Conservation (phyloP, 2,329 filamentous ascomycete genomes). For the Alternaria triticina region DNA sequence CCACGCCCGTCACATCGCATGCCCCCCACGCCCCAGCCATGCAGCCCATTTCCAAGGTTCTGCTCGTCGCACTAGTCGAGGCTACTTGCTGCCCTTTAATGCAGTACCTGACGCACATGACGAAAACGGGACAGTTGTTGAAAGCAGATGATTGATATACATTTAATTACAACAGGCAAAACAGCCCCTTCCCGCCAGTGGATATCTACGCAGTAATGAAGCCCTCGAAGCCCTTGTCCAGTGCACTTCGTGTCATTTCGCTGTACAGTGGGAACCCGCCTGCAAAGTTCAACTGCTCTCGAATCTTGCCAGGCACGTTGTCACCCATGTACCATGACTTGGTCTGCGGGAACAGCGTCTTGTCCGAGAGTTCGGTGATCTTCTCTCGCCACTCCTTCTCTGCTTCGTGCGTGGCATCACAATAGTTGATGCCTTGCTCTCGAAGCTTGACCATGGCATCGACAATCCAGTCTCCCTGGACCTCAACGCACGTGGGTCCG, state of each 20-base stretch:
- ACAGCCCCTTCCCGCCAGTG: neutral
- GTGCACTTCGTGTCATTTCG: slow-evolving; percentile 46
- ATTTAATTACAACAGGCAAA: neutral
- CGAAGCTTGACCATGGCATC: slow-evolving; percentile 50
- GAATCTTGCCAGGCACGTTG: slow-evolving; percentile 55
- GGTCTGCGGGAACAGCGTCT: slow-evolving; percentile 51
- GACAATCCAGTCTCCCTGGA: slow-evolving; percentile 55
- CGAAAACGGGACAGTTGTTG: neutral
- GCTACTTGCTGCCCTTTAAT: neutral
- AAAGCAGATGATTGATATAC: neutral
- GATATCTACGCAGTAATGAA: slow-evolving; percentile 39
- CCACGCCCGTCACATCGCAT: neutral
- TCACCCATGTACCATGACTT: slow-evolving; percentile 55
- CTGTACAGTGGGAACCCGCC: slow-evolving; percentile 52
- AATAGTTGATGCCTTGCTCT: slow-evolving; percentile 47
- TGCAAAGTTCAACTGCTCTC: slow-evolving; percentile 54
- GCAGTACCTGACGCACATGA: neutral
- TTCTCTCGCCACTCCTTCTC: slow-evolving; percentile 52
- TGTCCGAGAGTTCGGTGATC: slow-evolving; percentile 50
- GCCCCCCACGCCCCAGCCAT: neutral
- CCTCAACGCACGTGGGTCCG: slow-evolving; percentile 54
- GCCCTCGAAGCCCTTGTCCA: slow-evolving; percentile 46
- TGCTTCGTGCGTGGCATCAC: slow-evolving; percentile 51
- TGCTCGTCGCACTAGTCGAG: neutral
- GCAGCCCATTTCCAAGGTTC: neutral